A percentile compares a stretch with the other conserved stretches of the same genome.
Evolutionary conservation across 148 eudicot species (phyloP).

Genomic region (Heliamphora exappendiculata): DNA sequence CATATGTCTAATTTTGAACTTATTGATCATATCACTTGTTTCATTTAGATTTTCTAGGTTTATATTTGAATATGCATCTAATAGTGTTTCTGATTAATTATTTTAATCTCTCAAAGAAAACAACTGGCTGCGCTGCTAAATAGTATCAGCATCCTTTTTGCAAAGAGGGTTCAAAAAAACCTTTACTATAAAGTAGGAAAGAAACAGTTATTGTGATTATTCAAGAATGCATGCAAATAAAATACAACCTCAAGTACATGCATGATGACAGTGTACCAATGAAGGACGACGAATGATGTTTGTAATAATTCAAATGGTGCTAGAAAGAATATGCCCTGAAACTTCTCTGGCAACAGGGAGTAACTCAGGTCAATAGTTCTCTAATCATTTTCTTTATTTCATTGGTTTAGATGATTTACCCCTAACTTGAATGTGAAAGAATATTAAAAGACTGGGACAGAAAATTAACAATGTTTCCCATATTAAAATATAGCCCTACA

Average conservation of each 20-base stretch:
- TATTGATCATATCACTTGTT: neutral
- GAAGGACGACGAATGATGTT: neutral
- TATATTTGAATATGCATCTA: neutral
- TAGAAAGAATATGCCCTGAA: neutral
- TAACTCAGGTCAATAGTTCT: no score
- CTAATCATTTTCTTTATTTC: no score
- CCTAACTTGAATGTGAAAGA: no score
- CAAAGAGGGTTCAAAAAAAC: no score
- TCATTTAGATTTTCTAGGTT: neutral
- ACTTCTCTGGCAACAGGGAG: no score
- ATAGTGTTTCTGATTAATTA: neutral
- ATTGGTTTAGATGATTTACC: no score
- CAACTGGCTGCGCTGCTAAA: neutral
- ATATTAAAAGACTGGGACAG: no score
- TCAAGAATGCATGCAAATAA: neutral
- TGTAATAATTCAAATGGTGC: neutral
- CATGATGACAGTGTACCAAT: neutral
- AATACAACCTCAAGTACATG: neutral
- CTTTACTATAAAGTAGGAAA: neutral
- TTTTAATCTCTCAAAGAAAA: neutral
- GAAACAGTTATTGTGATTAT: neutral
- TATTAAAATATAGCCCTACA: no score
- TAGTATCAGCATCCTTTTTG: neutral
- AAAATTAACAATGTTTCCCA: no score
- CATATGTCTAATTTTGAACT: neutral